phyloP scores from a whole-genome alignment of 441 rosid genomes.

The Erodium texanum region DNA sequence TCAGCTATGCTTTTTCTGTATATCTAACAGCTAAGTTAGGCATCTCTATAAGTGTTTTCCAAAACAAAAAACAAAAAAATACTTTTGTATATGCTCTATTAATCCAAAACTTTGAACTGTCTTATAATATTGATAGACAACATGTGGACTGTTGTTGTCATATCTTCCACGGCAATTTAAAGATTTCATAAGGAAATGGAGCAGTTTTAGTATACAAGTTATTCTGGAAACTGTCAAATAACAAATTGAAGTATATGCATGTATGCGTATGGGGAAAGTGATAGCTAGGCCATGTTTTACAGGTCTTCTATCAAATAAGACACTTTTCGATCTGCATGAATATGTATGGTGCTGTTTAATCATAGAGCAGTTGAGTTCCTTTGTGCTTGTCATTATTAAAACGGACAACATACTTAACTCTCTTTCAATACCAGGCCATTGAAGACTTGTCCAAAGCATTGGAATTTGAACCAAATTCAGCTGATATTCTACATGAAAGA shows the following conservation, averaged over 20 bases:
- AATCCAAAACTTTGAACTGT: neutral
- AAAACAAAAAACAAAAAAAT: neutral
- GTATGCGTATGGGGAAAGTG: neutral
- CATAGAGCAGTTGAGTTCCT: constrained; percentile 7
- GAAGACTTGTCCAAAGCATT: constrained; percentile 85
- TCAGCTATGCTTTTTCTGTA: neutral
- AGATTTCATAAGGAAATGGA: neutral
- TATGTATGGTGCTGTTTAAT: constrained; percentile 5
- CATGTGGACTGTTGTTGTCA: neutral
- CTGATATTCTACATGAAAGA: constrained; percentile 90
- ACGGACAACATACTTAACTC: constrained; percentile 7
- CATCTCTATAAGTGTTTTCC: neutral
- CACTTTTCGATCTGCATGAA: neutral
- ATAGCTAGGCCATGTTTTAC: neutral
- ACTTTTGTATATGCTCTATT: neutral
- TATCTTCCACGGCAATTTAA: neutral
- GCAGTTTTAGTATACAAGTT: neutral
- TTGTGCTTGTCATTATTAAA: constrained; percentile 4
- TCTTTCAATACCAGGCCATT: constrained; percentile 58
- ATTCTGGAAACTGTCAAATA: neutral
- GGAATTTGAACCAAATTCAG: constrained; percentile 77
- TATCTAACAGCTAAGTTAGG: neutral
- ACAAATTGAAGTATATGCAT: neutral
- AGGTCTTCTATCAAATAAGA: neutral
- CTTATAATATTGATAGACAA: neutral